A percentile compares a stretch with the other conserved stretches of the same genome.
These are phyloP conservation scores for Gymnopus androsaceus DNA, from an alignment of 1,284 basidiomycete genomes.

Conservation along the genomic window DNA sequence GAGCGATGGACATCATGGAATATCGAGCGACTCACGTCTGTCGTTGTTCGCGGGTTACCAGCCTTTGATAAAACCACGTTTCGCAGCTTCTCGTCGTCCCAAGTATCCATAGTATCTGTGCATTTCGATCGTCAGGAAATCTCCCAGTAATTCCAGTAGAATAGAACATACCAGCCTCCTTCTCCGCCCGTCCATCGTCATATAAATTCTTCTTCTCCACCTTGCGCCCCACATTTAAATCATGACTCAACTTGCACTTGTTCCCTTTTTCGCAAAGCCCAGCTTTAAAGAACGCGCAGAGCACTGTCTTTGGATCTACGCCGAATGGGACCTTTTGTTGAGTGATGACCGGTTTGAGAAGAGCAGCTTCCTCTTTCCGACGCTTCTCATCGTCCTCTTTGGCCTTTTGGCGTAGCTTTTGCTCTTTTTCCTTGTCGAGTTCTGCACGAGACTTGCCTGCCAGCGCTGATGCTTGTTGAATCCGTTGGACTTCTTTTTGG, in stretches of 20 bases:
- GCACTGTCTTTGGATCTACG: constrained; percentile 90
- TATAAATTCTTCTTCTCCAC: constrained; percentile 97
- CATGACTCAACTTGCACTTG: constrained; percentile 97
- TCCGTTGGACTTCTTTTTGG: constrained; percentile 79
- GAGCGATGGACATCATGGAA: constrained; percentile 8
- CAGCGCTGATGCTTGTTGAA: constrained; percentile 74
- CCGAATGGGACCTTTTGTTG: constrained; percentile 91
- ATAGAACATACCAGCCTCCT: constrained; percentile 63
- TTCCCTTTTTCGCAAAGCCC: constrained; percentile 87
- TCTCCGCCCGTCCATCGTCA: constrained; percentile 83
- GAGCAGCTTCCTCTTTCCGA: constrained; percentile 82
- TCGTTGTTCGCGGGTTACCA: constrained; percentile 90
- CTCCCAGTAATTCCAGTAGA: background rate
- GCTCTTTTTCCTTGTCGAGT: constrained; percentile 85
- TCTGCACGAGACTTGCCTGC: constrained; percentile 79
- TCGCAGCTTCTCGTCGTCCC: constrained; percentile 94
- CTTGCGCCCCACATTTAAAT: constrained; percentile 86
- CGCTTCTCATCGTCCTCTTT: constrained; percentile 84
- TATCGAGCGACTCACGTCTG: constrained; percentile 64
- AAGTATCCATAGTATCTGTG: constrained; percentile 94
- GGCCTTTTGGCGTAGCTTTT: constrained; percentile 72
- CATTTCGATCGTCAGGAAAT: constrained; percentile 11
- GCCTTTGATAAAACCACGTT: constrained; percentile 87
- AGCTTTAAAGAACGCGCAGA: constrained; percentile 89
- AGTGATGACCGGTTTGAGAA: constrained; percentile 67